Percentiles rank a stretch among this genome's conserved stretches.
Evolutionary conservation across 352 stramenopile genomes (phyloP).

Genomic region (Phytophthora rubi): DNA sequence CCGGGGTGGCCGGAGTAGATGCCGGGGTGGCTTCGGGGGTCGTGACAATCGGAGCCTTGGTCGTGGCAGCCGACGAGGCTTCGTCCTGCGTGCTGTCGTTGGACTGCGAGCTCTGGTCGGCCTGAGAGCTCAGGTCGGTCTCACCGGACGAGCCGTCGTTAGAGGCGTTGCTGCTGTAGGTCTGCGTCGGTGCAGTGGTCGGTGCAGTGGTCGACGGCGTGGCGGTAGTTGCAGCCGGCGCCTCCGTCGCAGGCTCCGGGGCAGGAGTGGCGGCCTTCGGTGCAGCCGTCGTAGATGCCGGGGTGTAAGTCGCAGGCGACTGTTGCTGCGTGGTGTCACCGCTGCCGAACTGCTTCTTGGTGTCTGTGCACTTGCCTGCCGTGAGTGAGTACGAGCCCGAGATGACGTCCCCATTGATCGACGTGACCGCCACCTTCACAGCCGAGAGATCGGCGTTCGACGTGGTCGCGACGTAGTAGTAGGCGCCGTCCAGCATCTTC

Average conservation of each 20-base stretch:
- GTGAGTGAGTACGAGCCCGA: conserved; percentile 59
- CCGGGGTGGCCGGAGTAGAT: not conserved
- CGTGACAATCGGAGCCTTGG: not conserved
- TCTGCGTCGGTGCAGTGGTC: conserved; percentile 25
- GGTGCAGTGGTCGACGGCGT: conserved; percentile 26
- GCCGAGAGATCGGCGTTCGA: conserved; percentile 43
- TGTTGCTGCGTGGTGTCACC: not conserved
- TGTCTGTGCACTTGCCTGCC: conserved; percentile 37
- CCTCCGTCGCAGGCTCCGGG: conserved; percentile 3
- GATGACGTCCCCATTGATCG: conserved; percentile 58
- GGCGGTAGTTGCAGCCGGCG: conserved; percentile 11
- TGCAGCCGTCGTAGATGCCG: conserved; percentile 9
- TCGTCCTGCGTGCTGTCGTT: conserved; percentile 3
- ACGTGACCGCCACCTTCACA: conserved; percentile 59
- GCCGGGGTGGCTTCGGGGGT: conserved; percentile 2
- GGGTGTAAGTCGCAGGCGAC: not conserved
- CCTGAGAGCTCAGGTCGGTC: conserved; percentile 10
- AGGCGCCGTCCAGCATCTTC: conserved; percentile 70
- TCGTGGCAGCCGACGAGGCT: conserved; percentile 1
- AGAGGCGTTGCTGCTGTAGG: conserved; percentile 21
- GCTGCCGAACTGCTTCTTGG: conserved; percentile 40
- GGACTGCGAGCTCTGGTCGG: conserved; percentile 16
- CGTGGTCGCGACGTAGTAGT: conserved; percentile 62
- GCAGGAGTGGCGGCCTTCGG: conserved; percentile 5
- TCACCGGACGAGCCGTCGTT: conserved; percentile 8